Conservation (phyloP, 805 yeast genomes). For the Ogataea kodamae region DNA sequence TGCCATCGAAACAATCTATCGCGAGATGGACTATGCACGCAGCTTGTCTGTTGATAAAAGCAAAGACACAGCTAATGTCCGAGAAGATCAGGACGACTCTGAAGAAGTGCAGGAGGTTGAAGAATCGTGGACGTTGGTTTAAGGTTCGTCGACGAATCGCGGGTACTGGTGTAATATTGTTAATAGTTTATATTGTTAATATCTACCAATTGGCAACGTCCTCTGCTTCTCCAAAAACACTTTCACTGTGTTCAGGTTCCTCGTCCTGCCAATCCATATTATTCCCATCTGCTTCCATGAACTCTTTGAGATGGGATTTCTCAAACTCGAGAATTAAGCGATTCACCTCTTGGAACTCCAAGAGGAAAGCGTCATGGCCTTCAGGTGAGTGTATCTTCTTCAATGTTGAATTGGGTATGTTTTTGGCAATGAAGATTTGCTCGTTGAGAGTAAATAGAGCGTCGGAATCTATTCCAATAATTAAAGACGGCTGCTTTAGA, state of each 20-base stretch:
- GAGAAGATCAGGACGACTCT: slow-evolving; percentile 15
- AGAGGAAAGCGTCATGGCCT: slow-evolving; percentile 94
- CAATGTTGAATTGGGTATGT: slow-evolving; percentile 65
- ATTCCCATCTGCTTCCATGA: slow-evolving; percentile 51
- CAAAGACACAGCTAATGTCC: slow-evolving; percentile 19
- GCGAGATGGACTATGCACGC: slow-evolving; percentile 73
- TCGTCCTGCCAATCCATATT: slow-evolving; percentile 45
- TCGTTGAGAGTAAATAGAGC: slow-evolving; percentile 91
- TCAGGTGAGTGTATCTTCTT: slow-evolving; percentile 84
- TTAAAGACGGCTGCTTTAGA: slow-evolving; percentile 69
- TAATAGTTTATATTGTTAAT: slow-evolving; percentile 3
- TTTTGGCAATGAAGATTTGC: slow-evolving; percentile 76
- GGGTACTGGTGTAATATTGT: slow-evolving; percentile 26
- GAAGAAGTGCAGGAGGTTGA: slow-evolving; percentile 27
- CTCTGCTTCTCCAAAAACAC: slow-evolving; percentile 94
- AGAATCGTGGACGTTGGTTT: slow-evolving; percentile 31
- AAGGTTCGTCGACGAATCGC: slow-evolving; percentile 33
- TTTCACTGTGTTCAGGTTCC: slow-evolving; percentile 48
- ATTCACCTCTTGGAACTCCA: slow-evolving; percentile 84
- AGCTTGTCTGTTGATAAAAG: slow-evolving; percentile 49
- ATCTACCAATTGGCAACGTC: slow-evolving; percentile 86
- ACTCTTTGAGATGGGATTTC: slow-evolving; percentile 50
- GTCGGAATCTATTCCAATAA: slow-evolving; percentile 88
- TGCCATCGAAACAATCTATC: slow-evolving; percentile 77
- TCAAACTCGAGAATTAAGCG: slow-evolving; percentile 66